phyloP scores from a whole-genome alignment of 805 yeast species.

The Candida ficus region DNA sequence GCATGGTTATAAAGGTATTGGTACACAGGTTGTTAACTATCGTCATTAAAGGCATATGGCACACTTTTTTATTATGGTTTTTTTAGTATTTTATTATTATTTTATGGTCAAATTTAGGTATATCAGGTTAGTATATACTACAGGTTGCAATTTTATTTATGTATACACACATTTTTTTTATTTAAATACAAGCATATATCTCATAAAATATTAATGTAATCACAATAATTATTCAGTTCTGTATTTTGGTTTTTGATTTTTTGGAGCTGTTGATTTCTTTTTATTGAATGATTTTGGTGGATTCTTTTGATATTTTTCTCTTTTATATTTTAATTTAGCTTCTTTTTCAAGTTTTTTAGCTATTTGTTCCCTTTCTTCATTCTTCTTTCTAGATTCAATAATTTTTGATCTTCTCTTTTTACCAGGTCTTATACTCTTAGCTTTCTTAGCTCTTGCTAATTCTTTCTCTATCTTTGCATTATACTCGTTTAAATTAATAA shows the following conservation, averaged over 20 bases:
- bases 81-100: too few species aligned
- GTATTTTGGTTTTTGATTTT: constrained; percentile 12
- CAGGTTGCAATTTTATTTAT: neutral
- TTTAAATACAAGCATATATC: too few species aligned
- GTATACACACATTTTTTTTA: too few species aligned
- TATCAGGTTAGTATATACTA: neutral
- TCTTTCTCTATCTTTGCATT: constrained; percentile 16
- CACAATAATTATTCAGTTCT: constrained; percentile 19
- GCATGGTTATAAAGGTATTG: neutral
- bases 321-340: constrained; percentile 17
- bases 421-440: constrained; percentile 21
- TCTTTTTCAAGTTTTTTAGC: constrained; percentile 11
- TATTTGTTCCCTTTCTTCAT: constrained; percentile 8
- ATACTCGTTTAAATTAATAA: constrained; percentile 13
- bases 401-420: constrained; percentile 20
- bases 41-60: neutral
- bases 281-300: constrained; percentile 2
- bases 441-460: constrained; percentile 2
- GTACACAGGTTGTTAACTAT: too few species aligned
- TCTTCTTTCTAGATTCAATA: constrained; percentile 10
- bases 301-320: constrained; percentile 15
- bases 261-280: constrained; percentile 12
- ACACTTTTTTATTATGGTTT: neutral
- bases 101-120: too few species aligned
- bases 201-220: too few species aligned